These are phyloP conservation scores for Hansenula lynferdii DNA, from an alignment of 1,139 yeast species.

Conservation along the genomic window DNA sequence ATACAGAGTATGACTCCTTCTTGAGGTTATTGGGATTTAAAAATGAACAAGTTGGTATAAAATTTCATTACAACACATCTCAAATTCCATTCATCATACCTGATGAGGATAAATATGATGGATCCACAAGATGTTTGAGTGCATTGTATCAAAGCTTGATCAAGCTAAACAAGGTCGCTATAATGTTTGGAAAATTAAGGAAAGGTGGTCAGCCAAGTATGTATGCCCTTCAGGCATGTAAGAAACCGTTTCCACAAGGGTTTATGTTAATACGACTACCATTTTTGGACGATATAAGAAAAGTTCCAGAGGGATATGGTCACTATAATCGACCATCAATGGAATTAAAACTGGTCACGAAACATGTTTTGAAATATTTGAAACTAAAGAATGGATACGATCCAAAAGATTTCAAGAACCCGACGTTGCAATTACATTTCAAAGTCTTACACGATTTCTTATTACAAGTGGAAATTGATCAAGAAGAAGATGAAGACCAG, in stretches of 20 bases:
- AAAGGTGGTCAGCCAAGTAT: slow-evolving; percentile 47
- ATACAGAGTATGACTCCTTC: slow-evolving; percentile 32
- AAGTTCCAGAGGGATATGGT: slow-evolving; percentile 34
- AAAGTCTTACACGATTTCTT: slow-evolving; percentile 61
- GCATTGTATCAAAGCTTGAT: slow-evolving; percentile 61
- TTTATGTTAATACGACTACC: slow-evolving; percentile 59
- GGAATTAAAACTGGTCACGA: slow-evolving; percentile 32
- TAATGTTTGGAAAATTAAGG: slow-evolving; percentile 68
- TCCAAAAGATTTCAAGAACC: slow-evolving; percentile 63
- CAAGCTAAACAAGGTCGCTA: slow-evolving; percentile 49
- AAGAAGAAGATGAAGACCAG: slow-evolving; percentile 22
- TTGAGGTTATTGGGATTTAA: slow-evolving; percentile 68
- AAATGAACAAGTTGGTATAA: slow-evolving; percentile 32
- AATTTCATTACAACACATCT: slow-evolving; percentile 48
- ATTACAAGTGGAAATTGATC: slow-evolving; percentile 51
- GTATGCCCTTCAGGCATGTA: slow-evolving; percentile 60
- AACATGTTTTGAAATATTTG: slow-evolving; percentile 35
- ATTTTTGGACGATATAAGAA: slow-evolving; percentile 58
- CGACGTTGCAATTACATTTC: slow-evolving; percentile 63
- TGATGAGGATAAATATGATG: slow-evolving; percentile 47
- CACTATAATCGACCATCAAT: slow-evolving; percentile 14
- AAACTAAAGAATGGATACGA: slow-evolving; percentile 41
- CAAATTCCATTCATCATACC: slow-evolving; percentile 62
- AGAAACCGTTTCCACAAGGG: slow-evolving; percentile 46
- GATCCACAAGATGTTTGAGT: slow-evolving; percentile 65